Percentiles rank a stretch among this genome's conserved stretches.
phyloP scores from a whole-genome alignment of 2,329 filamentous ascomycete species.

The Blastomyces emzantsi region DNA sequence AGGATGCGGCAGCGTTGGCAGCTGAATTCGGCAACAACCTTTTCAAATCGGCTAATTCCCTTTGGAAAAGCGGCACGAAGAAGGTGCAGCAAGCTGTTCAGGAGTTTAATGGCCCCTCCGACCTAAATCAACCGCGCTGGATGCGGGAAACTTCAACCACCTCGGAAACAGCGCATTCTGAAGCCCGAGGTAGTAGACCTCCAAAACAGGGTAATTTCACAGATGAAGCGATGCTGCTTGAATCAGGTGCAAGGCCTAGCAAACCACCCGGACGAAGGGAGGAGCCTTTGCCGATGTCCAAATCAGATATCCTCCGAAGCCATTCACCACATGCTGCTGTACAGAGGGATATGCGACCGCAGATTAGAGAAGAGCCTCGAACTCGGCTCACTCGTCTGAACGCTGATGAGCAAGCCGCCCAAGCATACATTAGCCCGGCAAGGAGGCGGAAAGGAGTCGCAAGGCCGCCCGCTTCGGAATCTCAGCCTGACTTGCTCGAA shows the following conservation, averaged over 20 bases:
- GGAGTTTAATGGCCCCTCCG: slow-evolving; percentile 66
- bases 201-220: slow-evolving; percentile 14
- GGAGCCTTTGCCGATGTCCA: slow-evolving; percentile 5
- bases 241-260: slow-evolving; percentile 29
- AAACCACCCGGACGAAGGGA: slow-evolving; percentile 17
- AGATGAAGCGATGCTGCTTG: slow-evolving; percentile 64
- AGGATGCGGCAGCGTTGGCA: slow-evolving; percentile 70
- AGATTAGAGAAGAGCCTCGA: slow-evolving; percentile 38
- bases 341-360: neutral
- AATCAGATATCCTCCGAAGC: neutral
- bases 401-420: slow-evolving; percentile 68
- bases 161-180: slow-evolving; percentile 12
- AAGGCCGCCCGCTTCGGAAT: slow-evolving; percentile 36
- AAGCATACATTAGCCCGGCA: slow-evolving; percentile 81
- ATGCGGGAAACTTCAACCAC: slow-evolving; percentile 61
- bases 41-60: slow-evolving; percentile 85
- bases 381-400: slow-evolving; percentile 61
- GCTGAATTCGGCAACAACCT: slow-evolving; percentile 73
- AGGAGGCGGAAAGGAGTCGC: slow-evolving; percentile 60
- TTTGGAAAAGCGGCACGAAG: slow-evolving; percentile 94
- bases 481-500: slow-evolving; percentile 58
- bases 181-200: neutral
- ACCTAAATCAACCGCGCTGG: slow-evolving; percentile 83
- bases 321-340: neutral
- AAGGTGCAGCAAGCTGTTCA: slow-evolving; percentile 86